Conservation (phyloP, 1,284 basidiomycete genomes). For the Sanghuangporus weigelae region DNA sequence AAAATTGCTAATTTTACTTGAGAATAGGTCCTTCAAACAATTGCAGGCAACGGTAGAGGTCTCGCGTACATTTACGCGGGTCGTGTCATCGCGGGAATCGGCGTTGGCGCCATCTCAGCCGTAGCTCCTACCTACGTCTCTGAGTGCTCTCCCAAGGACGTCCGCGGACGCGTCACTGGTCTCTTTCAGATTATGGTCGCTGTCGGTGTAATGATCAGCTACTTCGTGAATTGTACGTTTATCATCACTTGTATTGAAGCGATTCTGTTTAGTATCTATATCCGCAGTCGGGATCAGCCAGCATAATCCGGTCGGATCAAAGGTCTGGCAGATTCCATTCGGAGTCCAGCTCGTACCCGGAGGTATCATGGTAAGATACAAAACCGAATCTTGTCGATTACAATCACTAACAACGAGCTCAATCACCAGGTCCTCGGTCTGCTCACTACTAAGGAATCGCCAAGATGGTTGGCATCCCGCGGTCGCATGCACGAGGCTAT, state of each 20-base stretch:
- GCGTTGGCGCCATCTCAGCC: slow-evolving; percentile 62
- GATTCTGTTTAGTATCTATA: not conserved
- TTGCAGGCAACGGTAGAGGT: slow-evolving; percentile 50
- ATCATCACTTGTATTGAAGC: not conserved
- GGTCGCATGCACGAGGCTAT: slow-evolving; percentile 31
- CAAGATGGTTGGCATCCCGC: slow-evolving; percentile 31
- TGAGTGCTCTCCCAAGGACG: slow-evolving; percentile 75
- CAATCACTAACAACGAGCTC: no score
- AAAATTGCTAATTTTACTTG: not conserved
- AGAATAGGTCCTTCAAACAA: slow-evolving; percentile 50
- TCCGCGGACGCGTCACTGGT: slow-evolving; percentile 66
- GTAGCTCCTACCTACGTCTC: slow-evolving; percentile 74
- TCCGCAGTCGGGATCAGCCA: slow-evolving; percentile 52
- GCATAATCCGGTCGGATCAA: slow-evolving; percentile 42
- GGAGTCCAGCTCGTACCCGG: slow-evolving; percentile 74
- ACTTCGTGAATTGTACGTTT: slow-evolving; percentile 66
- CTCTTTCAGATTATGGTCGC: slow-evolving; percentile 83
- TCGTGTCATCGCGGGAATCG: slow-evolving; percentile 66
- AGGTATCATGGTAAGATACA: slow-evolving; percentile 55
- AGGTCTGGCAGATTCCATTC: slow-evolving; percentile 71
- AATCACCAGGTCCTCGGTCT: slow-evolving; percentile 41
- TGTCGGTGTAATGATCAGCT: slow-evolving; percentile 70
- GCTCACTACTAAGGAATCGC: slow-evolving; percentile 56
- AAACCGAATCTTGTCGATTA: no score
- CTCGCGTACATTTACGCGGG: slow-evolving; percentile 67